These are phyloP conservation scores for Thielaviopsis ethacetica DNA, from an alignment of 2,329 filamentous ascomycete genomes.

Conservation along the genomic window DNA sequence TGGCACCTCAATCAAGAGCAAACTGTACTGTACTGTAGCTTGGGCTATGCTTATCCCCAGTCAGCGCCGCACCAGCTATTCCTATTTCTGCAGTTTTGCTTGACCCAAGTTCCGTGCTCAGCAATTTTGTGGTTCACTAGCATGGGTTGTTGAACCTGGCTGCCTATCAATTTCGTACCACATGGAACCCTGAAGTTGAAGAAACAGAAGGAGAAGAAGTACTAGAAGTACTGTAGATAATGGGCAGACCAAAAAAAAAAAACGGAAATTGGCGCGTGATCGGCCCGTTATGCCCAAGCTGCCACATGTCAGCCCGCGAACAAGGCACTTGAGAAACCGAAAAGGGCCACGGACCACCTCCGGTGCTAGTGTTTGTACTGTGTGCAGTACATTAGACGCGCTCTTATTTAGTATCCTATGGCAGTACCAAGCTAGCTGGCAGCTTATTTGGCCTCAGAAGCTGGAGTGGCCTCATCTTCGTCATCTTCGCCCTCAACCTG, in stretches of 20 bases:
- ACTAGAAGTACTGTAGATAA: neutral
- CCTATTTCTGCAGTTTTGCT: no score
- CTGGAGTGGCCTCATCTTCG: conserved; percentile 15
- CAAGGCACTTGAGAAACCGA: neutral
- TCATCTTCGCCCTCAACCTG: conserved; percentile 57
- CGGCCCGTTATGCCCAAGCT: neutral
- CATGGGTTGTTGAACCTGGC: no score
- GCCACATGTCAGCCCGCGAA: neutral
- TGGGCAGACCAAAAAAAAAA: neutral
- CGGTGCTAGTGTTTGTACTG: no score
- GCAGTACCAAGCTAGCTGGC: neutral
- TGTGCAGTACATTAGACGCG: neutral
- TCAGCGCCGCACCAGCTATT: no score
- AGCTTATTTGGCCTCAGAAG: neutral
- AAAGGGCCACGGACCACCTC: neutral
- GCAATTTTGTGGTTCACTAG: no score
- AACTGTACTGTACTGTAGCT: neutral
- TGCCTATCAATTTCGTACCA: no score
- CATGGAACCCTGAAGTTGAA: neutral
- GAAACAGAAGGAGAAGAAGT: neutral
- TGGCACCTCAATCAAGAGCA: neutral
- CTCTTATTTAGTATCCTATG: neutral
- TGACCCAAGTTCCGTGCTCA: no score
- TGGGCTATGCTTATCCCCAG: neutral
- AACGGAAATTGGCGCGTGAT: neutral